Conservation (phyloP, 192 early-diverging fungal species). For the Phlyctochytrium arcticum region DNA sequence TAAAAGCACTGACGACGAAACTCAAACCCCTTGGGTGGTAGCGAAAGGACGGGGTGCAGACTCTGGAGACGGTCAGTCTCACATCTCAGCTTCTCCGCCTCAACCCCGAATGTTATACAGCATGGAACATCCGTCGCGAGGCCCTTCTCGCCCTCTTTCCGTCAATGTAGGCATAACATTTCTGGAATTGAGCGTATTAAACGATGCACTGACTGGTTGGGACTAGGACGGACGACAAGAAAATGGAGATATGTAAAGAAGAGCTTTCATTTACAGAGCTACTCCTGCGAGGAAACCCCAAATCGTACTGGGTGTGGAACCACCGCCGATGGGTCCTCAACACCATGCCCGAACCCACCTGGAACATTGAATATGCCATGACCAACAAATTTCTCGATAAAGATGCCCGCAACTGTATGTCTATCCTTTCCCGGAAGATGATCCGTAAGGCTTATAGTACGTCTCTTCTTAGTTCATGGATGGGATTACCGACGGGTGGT, state of each 20-base stretch:
- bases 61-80: conserved; percentile 57
- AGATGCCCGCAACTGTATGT: conserved; percentile 89
- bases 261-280: conserved; percentile 80
- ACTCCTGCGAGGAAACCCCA: conserved; percentile 72
- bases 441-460: not conserved
- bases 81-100: conserved; percentile 69
- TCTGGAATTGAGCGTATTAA: conserved; percentile 6
- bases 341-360: conserved; percentile 68
- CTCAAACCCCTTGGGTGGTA: too few relatives aligned
- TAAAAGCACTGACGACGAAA: too few relatives aligned
- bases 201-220: too few relatives aligned
- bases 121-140: conserved; percentile 89
- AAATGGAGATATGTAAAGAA: conserved; percentile 36
- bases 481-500: conserved; percentile 97
- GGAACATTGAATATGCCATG: conserved; percentile 75
- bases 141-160: conserved; percentile 50
- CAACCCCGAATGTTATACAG: conserved; percentile 91
- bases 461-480: conserved; percentile 70
- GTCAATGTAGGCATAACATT: conserved; percentile 5
- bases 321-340: conserved; percentile 90
- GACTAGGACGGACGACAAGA: conserved; percentile 31
- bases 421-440: not conserved
- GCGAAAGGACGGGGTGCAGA: too few relatives aligned
- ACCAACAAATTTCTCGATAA: conserved; percentile 73
- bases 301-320: conserved; percentile 98